phyloP scores from a whole-genome alignment of 495 filamentous ascomycete species.

The Glonium stellatum region DNA sequence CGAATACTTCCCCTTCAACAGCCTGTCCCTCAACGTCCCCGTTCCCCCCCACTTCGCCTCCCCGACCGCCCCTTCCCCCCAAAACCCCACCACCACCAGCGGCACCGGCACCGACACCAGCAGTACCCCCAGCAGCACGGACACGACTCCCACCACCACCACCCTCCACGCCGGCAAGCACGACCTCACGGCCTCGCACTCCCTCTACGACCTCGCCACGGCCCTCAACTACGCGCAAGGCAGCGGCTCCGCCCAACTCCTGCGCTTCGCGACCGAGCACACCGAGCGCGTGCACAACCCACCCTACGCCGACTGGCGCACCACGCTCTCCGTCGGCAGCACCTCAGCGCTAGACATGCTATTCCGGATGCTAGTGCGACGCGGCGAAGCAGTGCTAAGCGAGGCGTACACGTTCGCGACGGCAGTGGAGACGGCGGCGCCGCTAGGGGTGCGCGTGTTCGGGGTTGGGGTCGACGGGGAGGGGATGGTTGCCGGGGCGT shows the following conservation, averaged over 20 bases:
- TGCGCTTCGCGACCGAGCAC: slow-evolving; percentile 87
- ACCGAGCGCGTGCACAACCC: slow-evolving; percentile 70
- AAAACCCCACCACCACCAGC: too few species aligned
- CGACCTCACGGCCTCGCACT: slow-evolving; percentile 61
- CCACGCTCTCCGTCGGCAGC: slow-evolving; percentile 65
- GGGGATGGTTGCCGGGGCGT: slow-evolving; percentile 66
- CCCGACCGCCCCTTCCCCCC: slow-evolving; percentile 47
- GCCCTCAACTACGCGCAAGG: slow-evolving; percentile 88
- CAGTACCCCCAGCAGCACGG: too few species aligned
- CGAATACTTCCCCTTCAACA: slow-evolving; percentile 81
- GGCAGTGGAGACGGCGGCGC: slow-evolving; percentile 71
- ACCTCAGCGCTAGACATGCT: slow-evolving; percentile 72
- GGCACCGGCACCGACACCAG: too few species aligned
- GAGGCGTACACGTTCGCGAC: slow-evolving; percentile 85
- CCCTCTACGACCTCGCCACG: slow-evolving; percentile 68
- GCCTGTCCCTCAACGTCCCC: slow-evolving; percentile 62
- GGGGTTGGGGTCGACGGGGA: slow-evolving; percentile 73
- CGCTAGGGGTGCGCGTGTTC: slow-evolving; percentile 65
- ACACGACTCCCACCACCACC: too few species aligned
- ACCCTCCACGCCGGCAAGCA: slow-evolving; percentile 67
- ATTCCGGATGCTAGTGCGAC: slow-evolving; percentile 68
- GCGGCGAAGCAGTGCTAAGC: slow-evolving; percentile 64
- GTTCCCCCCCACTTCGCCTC: slow-evolving; percentile 57
- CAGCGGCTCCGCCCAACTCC: slow-evolving; percentile 73
- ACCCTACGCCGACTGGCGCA: slow-evolving; percentile 79